These are phyloP conservation scores for Phaeotremella fagi DNA, from an alignment of 768 basidiomycete species.

Conservation along the genomic window DNA sequence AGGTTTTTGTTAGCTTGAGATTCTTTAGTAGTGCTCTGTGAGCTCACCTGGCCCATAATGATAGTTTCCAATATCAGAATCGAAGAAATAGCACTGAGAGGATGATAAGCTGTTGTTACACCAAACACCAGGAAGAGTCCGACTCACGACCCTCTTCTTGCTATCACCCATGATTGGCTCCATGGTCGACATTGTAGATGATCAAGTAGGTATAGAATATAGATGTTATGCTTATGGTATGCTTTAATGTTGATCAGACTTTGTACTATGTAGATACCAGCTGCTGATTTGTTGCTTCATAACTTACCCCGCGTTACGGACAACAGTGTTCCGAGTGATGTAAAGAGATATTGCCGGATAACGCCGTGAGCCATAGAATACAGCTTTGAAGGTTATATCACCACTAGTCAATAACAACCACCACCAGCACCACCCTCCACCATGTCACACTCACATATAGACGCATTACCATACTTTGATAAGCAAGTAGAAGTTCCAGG, in stretches of 20 bases:
- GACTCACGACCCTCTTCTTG: conserved; percentile 84
- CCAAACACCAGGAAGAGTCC: too few relatives aligned
- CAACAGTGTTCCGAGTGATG: background rate
- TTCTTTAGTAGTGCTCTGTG: background rate
- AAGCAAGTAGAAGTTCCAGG: conserved; percentile 76
- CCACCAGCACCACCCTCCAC: background rate
- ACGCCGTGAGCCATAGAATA: conserved; percentile 10
- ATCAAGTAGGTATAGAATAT: too few relatives aligned
- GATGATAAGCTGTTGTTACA: background rate
- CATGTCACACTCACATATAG: conserved; percentile 51
- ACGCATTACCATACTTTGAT: conserved; percentile 91
- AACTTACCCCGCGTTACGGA: background rate
- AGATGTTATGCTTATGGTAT: too few relatives aligned
- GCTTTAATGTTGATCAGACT: too few relatives aligned
- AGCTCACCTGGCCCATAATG: conserved; percentile 73
- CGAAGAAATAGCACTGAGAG: conserved; percentile 93
- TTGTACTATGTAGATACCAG: too few relatives aligned
- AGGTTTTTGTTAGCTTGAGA: background rate
- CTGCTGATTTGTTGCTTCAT: too few relatives aligned
- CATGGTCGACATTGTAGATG: too few relatives aligned
- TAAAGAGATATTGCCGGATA: conserved; percentile 14
- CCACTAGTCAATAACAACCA: background rate
- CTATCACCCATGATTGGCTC: conserved; percentile 67
- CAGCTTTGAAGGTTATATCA: too few relatives aligned
- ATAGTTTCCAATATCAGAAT: conserved; percentile 98